Percentiles rank a stretch among this genome's conserved stretches.
Evolutionary conservation across 768 basidiomycete genomes (phyloP).

Genomic region (Tephrocybe rancida): DNA sequence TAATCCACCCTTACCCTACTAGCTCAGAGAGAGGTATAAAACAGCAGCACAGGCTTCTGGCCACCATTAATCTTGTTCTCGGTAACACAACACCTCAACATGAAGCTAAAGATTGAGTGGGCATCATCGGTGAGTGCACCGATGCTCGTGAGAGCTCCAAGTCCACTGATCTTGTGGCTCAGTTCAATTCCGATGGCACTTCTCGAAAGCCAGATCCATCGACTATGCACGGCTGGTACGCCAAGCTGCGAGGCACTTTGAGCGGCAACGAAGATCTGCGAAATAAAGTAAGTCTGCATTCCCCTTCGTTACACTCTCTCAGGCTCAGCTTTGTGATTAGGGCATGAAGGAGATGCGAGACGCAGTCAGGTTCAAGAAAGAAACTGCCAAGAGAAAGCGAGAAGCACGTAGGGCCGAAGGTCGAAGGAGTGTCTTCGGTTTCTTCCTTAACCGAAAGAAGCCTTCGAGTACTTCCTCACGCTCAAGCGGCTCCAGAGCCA

Average conservation of each 20-base stretch:
- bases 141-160: background rate
- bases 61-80: conserved; percentile 5
- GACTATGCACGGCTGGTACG: conserved; percentile 75
- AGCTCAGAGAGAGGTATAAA: conserved; percentile 12
- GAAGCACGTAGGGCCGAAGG: conserved; percentile 10
- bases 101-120: conserved; percentile 65
- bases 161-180: background rate
- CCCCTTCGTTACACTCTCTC: background rate
- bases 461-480: conserved; percentile 13
- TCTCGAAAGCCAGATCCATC: conserved; percentile 53
- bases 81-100: conserved; percentile 21
- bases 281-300: conserved; percentile 37
- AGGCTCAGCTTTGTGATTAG: conserved; percentile 23
- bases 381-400: conserved; percentile 3
- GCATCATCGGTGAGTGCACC: conserved; percentile 43
- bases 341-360: conserved; percentile 75
- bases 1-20: conserved; percentile 11
- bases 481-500: conserved; percentile 9
- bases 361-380: conserved; percentile 32
- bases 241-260: conserved; percentile 77
- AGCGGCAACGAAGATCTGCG: conserved; percentile 62
- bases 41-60: conserved; percentile 3
- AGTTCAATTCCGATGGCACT: conserved; percentile 47
- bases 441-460: conserved; percentile 22
- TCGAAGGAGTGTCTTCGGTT: conserved; percentile 22